Conservation (phyloP, 192 early-diverging fungal genomes). For the Coemansia guatemalensis region DNA sequence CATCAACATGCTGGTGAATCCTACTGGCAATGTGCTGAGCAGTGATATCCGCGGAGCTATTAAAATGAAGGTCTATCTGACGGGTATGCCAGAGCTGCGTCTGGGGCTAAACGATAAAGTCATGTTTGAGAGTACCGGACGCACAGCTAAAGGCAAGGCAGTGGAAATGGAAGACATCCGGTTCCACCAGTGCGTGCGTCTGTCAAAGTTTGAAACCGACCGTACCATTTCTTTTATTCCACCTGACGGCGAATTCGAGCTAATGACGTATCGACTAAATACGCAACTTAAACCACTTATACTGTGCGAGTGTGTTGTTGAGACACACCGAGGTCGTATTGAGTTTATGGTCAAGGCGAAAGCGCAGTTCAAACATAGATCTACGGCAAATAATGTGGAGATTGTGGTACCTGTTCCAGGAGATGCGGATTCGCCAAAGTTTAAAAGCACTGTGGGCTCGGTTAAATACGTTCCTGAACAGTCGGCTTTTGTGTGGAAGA, state of each 20-base stretch:
- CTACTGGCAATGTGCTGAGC: constrained; percentile 59
- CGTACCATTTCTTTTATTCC: constrained; percentile 89
- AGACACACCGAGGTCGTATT: constrained; percentile 88
- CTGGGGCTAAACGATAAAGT: constrained; percentile 89
- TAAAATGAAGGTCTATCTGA: constrained; percentile 85
- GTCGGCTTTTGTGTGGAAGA: constrained; percentile 94
- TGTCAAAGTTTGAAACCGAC: constrained; percentile 84
- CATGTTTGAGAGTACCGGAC: constrained; percentile 89
- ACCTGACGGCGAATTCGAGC: constrained; percentile 89
- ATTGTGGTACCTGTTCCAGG: constrained; percentile 97
- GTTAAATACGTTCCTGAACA: constrained; percentile 94
- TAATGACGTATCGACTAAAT: constrained; percentile 86
- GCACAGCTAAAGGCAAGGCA: constrained; percentile 68
- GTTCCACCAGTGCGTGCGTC: constrained; percentile 89
- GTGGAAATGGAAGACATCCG: constrained; percentile 92
- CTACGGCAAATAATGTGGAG: constrained; percentile 97
- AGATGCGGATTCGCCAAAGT: constrained; percentile 96
- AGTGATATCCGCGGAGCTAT: constrained; percentile 79
- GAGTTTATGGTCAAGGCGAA: constrained; percentile 98
- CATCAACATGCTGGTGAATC: constrained; percentile 69
- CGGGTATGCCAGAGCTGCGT: constrained; percentile 82
- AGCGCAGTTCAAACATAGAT: constrained; percentile 96
- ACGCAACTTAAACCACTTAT: constrained; percentile 84
- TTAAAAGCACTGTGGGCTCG: constrained; percentile 87
- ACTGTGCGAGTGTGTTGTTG: constrained; percentile 80